Conservation (phyloP, 208 protist genomes). For the Crithidia acanthocephali region DNA sequence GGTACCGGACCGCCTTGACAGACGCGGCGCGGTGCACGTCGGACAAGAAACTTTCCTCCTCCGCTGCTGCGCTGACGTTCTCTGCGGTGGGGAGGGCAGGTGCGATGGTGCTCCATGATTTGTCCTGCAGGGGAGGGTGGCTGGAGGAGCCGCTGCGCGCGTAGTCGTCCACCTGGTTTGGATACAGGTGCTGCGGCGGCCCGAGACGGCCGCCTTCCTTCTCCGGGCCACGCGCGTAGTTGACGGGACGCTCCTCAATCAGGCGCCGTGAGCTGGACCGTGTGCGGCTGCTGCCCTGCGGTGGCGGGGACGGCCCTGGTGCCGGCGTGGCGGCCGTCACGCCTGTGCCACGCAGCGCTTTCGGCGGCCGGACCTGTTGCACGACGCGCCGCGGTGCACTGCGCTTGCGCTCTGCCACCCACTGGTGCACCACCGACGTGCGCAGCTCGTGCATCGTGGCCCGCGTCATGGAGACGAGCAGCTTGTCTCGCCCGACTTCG, state of each 20-base stretch:
- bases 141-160: conserved; percentile 15
- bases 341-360: too few species aligned
- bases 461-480: conserved; percentile 75
- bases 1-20: conserved; percentile 57
- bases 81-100: conserved; percentile 5
- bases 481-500: conserved; percentile 51
- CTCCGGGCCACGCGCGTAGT: conserved; percentile 1
- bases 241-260: conserved; percentile 24
- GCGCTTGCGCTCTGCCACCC: conserved; percentile 81
- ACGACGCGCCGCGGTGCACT: conserved; percentile 42
- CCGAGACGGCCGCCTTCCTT: not conserved
- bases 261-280: conserved; percentile 9
- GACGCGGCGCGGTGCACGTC: conserved; percentile 68
- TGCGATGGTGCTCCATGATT: not conserved
- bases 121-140: conserved; percentile 1
- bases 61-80: not conserved
- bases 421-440: conserved; percentile 60
- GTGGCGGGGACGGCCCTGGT: not conserved
- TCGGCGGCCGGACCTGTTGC: not conserved
- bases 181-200: not conserved
- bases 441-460: conserved; percentile 63
- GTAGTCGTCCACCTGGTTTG: not conserved
- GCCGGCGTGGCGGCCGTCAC: conserved; percentile 1
- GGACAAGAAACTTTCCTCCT: conserved; percentile 6
- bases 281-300: not conserved